A percentile compares a stretch with the other conserved stretches of the same genome.
These are phyloP conservation scores for Daphne laureola DNA, from an alignment of 441 rosid genomes.

Conservation along the genomic window DNA sequence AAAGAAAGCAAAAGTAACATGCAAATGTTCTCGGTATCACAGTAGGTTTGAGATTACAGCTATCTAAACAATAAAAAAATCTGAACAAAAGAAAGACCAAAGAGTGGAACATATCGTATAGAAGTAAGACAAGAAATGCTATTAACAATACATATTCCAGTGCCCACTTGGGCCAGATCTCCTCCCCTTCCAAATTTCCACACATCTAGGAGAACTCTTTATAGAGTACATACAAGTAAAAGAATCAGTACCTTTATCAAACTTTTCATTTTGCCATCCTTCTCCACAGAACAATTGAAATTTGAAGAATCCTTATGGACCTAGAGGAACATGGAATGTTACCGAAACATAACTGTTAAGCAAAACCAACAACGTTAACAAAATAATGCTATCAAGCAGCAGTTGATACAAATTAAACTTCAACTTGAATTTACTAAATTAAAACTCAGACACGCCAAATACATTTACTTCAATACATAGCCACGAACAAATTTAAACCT, in stretches of 20 bases:
- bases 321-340: slow-evolving; percentile 19
- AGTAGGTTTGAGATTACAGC: not conserved
- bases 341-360: too few species aligned
- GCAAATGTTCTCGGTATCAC: not conserved
- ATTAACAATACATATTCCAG: too few species aligned
- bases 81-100: not conserved
- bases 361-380: too few species aligned
- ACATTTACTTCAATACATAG: too few species aligned
- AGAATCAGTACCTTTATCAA: slow-evolving; percentile 41
- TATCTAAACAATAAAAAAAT: not conserved
- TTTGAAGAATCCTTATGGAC: slow-evolving; percentile 43
- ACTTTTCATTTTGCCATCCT: slow-evolving; percentile 21
- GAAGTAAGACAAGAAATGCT: not conserved
- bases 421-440: too few species aligned
- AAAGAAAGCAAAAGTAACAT: not conserved
- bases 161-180: too few species aligned
- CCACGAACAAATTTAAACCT: too few species aligned
- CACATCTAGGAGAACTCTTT: not conserved
- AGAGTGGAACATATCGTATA: not conserved
- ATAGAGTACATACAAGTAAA: not conserved
- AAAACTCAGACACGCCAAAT: too few species aligned
- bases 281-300: slow-evolving; percentile 16
- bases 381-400: too few species aligned
- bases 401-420: too few species aligned
- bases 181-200: too few species aligned